phyloP scores from a whole-genome alignment of 176 grass and related monocot genomes.

The Lolium multiflorum region DNA sequence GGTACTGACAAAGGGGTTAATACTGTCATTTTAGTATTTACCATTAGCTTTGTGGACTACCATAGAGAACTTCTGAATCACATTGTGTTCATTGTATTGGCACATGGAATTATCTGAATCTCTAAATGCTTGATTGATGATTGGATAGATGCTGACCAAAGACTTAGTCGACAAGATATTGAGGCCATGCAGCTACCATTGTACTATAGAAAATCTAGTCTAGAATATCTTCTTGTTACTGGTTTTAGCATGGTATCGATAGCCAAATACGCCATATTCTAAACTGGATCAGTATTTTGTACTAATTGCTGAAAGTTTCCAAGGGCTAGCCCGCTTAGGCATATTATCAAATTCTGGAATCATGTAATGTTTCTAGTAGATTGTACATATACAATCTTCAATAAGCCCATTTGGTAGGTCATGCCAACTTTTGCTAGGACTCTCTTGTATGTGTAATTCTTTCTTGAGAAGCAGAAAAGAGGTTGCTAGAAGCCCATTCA shows the following conservation, averaged over 20 bases:
- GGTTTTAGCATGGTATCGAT: neutral
- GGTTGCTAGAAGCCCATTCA: neutral
- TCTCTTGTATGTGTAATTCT: neutral
- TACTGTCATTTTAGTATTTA: neutral
- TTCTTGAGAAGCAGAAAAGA: neutral
- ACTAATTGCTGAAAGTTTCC: neutral
- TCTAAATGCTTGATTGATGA: conserved; percentile 19
- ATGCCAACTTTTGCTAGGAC: neutral
- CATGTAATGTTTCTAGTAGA: conserved; percentile 12
- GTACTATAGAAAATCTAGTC: neutral
- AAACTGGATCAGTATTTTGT: neutral
- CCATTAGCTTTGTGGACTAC: neutral
- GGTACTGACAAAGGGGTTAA: neutral
- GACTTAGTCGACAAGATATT: neutral
- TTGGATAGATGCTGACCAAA: conserved; percentile 20
- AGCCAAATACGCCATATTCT: neutral
- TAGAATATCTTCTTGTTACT: neutral
- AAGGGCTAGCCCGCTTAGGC: neutral
- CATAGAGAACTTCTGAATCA: neutral
- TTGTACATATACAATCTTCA: conserved; percentile 14
- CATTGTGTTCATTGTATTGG: neutral
- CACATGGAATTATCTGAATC: neutral
- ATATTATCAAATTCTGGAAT: neutral
- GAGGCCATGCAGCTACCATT: conserved; percentile 5
- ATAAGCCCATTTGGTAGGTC: neutral